phyloP scores from a whole-genome alignment of 176 grass and related monocot genomes.

The Oryza nivara region DNA sequence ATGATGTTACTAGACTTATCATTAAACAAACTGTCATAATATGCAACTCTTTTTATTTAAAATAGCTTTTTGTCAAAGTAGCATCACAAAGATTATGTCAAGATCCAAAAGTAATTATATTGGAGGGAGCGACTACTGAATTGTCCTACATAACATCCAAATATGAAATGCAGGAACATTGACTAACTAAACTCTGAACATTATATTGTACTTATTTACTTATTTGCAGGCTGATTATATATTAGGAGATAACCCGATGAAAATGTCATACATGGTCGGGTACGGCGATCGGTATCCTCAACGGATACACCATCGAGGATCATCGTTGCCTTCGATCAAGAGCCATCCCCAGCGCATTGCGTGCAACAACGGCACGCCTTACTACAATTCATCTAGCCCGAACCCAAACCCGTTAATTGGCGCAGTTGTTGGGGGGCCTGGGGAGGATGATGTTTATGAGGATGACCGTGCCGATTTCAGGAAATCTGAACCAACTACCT shows the following conservation, averaged over 20 bases:
- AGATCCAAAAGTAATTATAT: too few species aligned
- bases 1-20: too few species aligned
- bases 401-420: conserved; percentile 82
- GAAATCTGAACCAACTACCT: conserved; percentile 89
- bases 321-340: conserved; percentile 74
- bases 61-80: too few species aligned
- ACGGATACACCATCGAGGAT: conserved; percentile 87
- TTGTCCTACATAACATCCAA: not conserved
- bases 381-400: conserved; percentile 56
- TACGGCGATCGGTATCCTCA: conserved; percentile 75
- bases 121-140: conserved; percentile 12
- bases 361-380: conserved; percentile 80
- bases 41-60: too few species aligned
- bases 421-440: conserved; percentile 68
- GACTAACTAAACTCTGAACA: not conserved
- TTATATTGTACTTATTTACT: too few species aligned
- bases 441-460: conserved; percentile 79
- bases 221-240: conserved; percentile 74
- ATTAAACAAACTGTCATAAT: too few species aligned
- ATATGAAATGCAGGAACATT: not conserved
- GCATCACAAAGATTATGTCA: too few species aligned
- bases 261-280: conserved; percentile 96
- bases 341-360: conserved; percentile 60
- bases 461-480: conserved; percentile 83
- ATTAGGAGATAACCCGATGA: conserved; percentile 87